Base-by-base conservation (phyloP, 1,139 yeast species). In the Hemisphaericaspora xylofermentans region DNA sequence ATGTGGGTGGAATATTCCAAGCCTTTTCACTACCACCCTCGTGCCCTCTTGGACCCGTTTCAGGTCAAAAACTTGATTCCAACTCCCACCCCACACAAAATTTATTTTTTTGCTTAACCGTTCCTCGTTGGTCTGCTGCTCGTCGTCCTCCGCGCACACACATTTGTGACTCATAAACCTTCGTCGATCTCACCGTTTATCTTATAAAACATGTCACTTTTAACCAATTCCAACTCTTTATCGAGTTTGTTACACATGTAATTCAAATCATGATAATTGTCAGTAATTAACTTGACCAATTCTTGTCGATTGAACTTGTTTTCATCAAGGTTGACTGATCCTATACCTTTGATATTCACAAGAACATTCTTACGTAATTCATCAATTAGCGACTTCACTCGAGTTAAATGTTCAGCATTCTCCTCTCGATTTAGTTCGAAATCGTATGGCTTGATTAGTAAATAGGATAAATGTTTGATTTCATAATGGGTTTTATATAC, bases 381-480 rank as follows among this genome's bases (percentile, higher is more conserved):
- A 3, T 36, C 39, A 25, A 36, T 25, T 9, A 22, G 4, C 15
- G 14, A 10, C 18, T 18, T 15, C 9, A 17, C 10, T 12, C 9
- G 16, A 13, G 13, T 19, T 31, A 25, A 19, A n/a, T 13, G 13
- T 8, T 6, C 17, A 6, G 28, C 14, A 36, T 28, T 33, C 25
- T 33, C 15, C 17, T 28, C n/a, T 13, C 27, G 10, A 10, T 14
- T 16, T 4, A 17, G n/a, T 29, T 29, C 22, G 13, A 41, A 41
- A 39, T 43, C 25, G 26, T 38, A 39, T 14, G 42, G 39, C 12
- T 33, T 36, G 7, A 34, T 19, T 4, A 52, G n/a, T 1, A 51
- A 16, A 33, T 19, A 45, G 6, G 42, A 41, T 17, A 55, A 35
- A 2, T 54, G 38, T 28, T 54, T 42, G n/a, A 51, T 36, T 22